A percentile compares a stretch with the other conserved stretches of the same genome.
phyloP scores from a whole-genome alignment of 2,329 filamentous ascomycete species.

The Aspergillus piperis region DNA sequence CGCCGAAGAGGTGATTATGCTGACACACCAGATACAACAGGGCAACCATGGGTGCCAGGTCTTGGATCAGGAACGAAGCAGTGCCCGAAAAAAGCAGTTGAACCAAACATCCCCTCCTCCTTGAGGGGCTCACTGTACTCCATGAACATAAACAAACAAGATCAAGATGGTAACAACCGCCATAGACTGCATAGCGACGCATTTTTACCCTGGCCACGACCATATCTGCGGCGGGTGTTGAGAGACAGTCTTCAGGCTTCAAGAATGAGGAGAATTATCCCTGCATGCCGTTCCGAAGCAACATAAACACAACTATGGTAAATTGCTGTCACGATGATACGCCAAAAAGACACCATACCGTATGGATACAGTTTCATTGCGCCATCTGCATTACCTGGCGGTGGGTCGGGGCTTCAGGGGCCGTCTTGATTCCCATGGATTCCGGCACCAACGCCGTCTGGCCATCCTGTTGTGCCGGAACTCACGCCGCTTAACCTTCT shows the following conservation, averaged over 20 bases:
- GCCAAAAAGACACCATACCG: background rate
- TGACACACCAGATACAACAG: background rate
- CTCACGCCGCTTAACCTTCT: background rate
- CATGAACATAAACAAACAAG: conserved; percentile 2
- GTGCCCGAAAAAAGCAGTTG: background rate
- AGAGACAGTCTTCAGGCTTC: conserved; percentile 2
- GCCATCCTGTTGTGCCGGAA: conserved; percentile 1
- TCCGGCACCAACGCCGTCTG: conserved; percentile 4
- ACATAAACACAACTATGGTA: background rate
- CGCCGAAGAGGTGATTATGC: background rate
- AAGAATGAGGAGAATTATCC: conserved; percentile 7
- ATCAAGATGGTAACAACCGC: background rate
- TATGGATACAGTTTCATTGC: background rate
- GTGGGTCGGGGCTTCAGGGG: conserved; percentile 7
- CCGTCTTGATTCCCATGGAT: conserved; percentile 9
- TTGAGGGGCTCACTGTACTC: background rate
- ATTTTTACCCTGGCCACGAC: conserved; percentile 6
- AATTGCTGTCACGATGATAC: background rate
- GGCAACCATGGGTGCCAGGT: background rate
- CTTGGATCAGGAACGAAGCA: background rate
- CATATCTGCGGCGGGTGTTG: background rate
- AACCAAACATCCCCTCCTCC: background rate
- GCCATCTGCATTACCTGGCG: background rate
- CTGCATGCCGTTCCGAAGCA: conserved; percentile 7
- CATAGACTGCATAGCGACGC: conserved; percentile 3